Base-by-base conservation (phyloP, 768 basidiomycete species). In the Tulasnella sp. region DNA sequence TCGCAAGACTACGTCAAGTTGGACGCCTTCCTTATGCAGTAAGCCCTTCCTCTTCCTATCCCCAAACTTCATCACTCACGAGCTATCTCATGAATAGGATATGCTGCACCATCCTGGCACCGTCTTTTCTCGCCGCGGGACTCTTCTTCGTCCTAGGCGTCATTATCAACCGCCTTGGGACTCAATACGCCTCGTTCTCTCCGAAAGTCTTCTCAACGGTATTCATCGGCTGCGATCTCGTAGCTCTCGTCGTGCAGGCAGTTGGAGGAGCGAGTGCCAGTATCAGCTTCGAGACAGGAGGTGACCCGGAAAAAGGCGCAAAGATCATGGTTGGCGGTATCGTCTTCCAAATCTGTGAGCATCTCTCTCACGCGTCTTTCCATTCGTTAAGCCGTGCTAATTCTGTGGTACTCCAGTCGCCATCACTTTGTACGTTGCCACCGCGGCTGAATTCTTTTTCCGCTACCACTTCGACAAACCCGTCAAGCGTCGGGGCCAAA, bases 361-460 rank as follows among this genome's bases (percentile, higher is more conserved):
- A 52, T 16, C 7, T 67, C 69, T 40, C 40, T 36, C 59, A 35
- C 72, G 35, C 40, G 40, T 19, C 37, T 41, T 11, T 11, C 65
- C 8, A 7, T 44, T 22, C n/a, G 14, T 19, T 42, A 19, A 37
- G n/a, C 40, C 29, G n/a, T 41, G 63, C 62, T 36, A 35, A n/a
- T 22, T 5, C 63, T 72, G 32, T 37, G 17, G 2, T 44, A 59
- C 29, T 39, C 4, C 73, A 86, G 86, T 79, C 9, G 81, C 81
- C 42, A 83, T 87, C 65, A 74, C 80, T 0, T 52, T 84, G 8
- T 88, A 83, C 72, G 78, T 82, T 1, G 35, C 79, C 22, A 81
- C 81, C 8, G 83, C 82, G 0, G 63, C 75, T 19, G 87, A 88
- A 75, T 87, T 84, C 76, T 79, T 84, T 73, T 22, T 83, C 14